phyloP scores from a whole-genome alignment of 345 rosid genomes.

The Citrus inodora region DNA sequence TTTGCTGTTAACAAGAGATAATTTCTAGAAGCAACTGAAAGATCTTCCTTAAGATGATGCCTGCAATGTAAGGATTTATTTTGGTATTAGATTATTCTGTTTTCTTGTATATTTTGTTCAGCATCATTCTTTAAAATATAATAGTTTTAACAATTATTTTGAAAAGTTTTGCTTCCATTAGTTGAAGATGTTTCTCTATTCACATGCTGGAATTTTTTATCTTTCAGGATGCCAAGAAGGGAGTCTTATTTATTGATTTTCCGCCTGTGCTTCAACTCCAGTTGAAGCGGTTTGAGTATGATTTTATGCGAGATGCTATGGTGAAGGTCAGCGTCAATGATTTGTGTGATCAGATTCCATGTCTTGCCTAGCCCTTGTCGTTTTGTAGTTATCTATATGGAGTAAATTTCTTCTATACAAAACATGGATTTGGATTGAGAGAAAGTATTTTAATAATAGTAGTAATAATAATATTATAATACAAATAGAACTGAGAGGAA shows the following conservation, averaged over 20 bases:
- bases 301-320: conserved; percentile 94
- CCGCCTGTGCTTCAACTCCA: conserved; percentile 99
- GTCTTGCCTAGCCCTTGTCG: neutral
- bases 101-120: neutral
- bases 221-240: conserved; percentile 93
- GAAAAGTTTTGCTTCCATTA: neutral
- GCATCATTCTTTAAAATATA: neutral
- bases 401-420: neutral
- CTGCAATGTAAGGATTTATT: neutral
- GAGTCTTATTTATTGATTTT: conserved; percentile 86
- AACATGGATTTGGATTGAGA: neutral
- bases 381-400: neutral
- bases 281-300: conserved; percentile 94
- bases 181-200: neutral
- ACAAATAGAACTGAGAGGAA: neutral
- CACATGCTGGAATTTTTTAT: conserved; percentile 2
- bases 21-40: neutral
- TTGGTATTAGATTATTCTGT: neutral
- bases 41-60: neutral
- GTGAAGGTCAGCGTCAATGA: conserved; percentile 68
- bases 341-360: conserved; percentile 2
- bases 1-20: neutral
- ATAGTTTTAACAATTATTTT: neutral
- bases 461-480: neutral
- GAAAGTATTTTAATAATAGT: too few species aligned